Evolutionary conservation across 768 basidiomycete species (phyloP).

Genomic region (Boletus tylopilopsis): DNA sequence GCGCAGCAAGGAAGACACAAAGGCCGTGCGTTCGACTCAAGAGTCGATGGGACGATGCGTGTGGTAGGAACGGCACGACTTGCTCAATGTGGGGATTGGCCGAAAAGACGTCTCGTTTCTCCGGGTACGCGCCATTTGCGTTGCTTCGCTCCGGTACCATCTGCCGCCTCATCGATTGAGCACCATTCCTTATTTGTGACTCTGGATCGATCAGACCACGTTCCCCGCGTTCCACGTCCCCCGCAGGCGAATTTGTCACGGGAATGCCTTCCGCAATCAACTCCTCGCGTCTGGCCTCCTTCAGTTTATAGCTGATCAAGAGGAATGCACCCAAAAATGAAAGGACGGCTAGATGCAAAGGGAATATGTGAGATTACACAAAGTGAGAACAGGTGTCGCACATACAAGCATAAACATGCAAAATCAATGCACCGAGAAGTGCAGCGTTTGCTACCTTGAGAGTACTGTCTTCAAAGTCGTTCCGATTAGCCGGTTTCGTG

Average conservation of each 20-base stretch:
- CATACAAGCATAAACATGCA: slow-evolving; percentile 52
- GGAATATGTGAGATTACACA: not conserved
- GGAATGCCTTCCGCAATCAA: slow-evolving; percentile 33
- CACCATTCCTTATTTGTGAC: not conserved
- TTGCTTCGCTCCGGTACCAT: not conserved
- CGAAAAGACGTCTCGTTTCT: slow-evolving; percentile 34
- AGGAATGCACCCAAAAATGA: slow-evolving; percentile 59
- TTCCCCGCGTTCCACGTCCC: not conserved
- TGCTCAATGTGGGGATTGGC: slow-evolving; percentile 49
- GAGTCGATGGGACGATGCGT: slow-evolving; percentile 36
- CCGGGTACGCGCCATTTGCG: not conserved
- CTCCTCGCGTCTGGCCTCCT: slow-evolving; percentile 49
- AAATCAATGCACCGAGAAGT: slow-evolving; percentile 48
- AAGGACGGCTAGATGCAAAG: slow-evolving; percentile 30
- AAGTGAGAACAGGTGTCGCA: not conserved
- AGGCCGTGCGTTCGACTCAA: slow-evolving; percentile 48
- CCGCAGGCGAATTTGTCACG: slow-evolving; percentile 14
- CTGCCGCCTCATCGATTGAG: not conserved
- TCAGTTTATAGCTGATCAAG: slow-evolving; percentile 50
- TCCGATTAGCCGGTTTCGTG: slow-evolving; percentile 29
- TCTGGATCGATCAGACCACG: not conserved
- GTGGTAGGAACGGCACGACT: slow-evolving; percentile 41
- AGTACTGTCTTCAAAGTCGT: slow-evolving; percentile 7
- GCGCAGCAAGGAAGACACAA: slow-evolving; percentile 42
- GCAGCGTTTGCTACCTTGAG: slow-evolving; percentile 40